Evolutionary conservation across 768 basidiomycete genomes (phyloP), one percentile per base, ranked within the genome.

Genomic region (Omphalotus guepiniiformis): DNA sequence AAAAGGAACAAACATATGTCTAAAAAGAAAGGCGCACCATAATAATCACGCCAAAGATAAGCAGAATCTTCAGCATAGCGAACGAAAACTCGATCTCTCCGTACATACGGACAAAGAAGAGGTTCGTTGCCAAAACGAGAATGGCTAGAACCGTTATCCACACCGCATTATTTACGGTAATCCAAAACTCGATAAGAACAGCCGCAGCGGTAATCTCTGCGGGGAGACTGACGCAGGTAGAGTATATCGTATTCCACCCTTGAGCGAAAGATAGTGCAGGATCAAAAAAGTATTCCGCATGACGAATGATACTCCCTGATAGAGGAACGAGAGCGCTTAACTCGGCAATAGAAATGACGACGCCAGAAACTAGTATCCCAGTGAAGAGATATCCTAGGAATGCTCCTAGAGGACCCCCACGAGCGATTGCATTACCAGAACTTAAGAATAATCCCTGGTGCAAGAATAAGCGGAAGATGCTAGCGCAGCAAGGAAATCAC

Each of bases 71-170:
- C 58, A 73, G 63, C 27, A 57, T 47, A 19, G 60, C 75, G 56
- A 79, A 79, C 61, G 68, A 75, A 59, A 83, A 80, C 58, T 82
- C 80, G 38, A 72, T 64, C 56, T 73, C 73, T 15, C 79, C 80
- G 50, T 76, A 81, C 57, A 73, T 47, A 56, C 73, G 74, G 57
- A 68, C 66, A 16, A 64, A 63, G 36, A 63, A 62, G 29, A 70
- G 56, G 38, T 75, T 75, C 6, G 39, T 41, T 13, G 19, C 21
- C 5, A 54, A 44, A 11, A 44, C 21, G 12, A 26, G 35, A 15
- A 25, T 4, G 16, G 23, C 29, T 27, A 49, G 30, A 15, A 50
- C 35, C 19, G 42, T 37, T 34, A 53, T 53, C 12, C 47, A 55
- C 3, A 42, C 9, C 7, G 46, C 47, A 26, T 48, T 51, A 19